A percentile compares a stretch with the other conserved stretches of the same genome.
These are phyloP conservation scores for Phytophthora agathidicida DNA, from an alignment of 352 stramenopile species.

Conservation along the genomic window DNA sequence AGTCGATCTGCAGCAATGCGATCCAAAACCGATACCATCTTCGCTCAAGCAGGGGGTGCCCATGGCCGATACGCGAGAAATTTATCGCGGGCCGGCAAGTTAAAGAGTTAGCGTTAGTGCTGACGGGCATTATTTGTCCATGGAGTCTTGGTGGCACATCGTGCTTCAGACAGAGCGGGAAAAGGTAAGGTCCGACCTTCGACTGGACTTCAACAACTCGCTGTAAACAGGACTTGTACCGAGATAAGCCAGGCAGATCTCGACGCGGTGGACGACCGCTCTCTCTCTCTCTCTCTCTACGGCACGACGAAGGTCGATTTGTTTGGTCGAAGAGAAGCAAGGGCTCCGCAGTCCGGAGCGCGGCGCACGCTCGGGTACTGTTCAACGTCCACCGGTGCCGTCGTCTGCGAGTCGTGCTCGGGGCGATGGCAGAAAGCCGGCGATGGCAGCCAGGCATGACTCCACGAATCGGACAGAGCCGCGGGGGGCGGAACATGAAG, in stretches of 20 bases:
- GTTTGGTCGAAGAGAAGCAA: no score
- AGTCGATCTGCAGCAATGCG: slow-evolving; percentile 12
- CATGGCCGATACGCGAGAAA: slow-evolving; percentile 10
- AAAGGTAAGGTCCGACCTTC: slow-evolving; percentile 33
- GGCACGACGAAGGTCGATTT: slow-evolving; percentile 29
- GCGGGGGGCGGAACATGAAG: slow-evolving; percentile 37
- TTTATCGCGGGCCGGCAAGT: slow-evolving; percentile 22
- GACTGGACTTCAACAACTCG: slow-evolving; percentile 18
- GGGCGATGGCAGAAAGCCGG: slow-evolving; percentile 29
- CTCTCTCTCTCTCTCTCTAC: no score
- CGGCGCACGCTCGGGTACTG: no score
- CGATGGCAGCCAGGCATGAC: slow-evolving; percentile 21
- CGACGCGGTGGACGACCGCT: slow-evolving; percentile 17
- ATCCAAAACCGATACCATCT: neutral
- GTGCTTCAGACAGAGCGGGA: slow-evolving; percentile 13
- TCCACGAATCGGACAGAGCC: slow-evolving; percentile 31
- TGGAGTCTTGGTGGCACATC: no score
- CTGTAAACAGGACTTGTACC: slow-evolving; percentile 15
- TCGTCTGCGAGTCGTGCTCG: slow-evolving; percentile 19
- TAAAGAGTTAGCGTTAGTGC: no score
- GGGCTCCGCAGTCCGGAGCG: slow-evolving; percentile 4
- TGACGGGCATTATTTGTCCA: no score
- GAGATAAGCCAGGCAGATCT: slow-evolving; percentile 6
- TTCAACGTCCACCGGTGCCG: slow-evolving; percentile 6
- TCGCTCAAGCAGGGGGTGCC: neutral